Percentiles rank a stretch among this genome's conserved stretches.
Conservation (phyloP, 257 asterid species). For the Nicotiana knightiana region DNA sequence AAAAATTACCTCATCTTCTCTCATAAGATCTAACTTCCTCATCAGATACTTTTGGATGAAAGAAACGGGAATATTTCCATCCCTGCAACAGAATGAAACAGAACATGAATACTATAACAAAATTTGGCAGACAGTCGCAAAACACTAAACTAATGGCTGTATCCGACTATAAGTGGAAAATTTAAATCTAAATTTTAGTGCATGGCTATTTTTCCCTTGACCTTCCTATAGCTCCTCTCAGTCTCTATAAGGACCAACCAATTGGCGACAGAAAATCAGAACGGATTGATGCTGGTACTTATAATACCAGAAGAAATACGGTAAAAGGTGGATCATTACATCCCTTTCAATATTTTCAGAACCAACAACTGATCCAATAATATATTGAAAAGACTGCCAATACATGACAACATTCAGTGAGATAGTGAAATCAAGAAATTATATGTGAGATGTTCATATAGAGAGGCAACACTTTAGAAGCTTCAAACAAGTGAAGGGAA, state of each 20-base stretch:
- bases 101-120: not conserved
- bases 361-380: not conserved
- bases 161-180: not conserved
- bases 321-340: not conserved
- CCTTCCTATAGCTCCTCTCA: not conserved
- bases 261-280: not conserved
- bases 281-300: not conserved
- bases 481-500: not conserved
- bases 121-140: not conserved
- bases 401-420: not conserved
- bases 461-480: not conserved
- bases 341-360: not conserved
- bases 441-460: not conserved
- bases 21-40: conserved; percentile 55
- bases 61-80: conserved; percentile 65
- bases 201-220: not conserved
- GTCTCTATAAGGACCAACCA: conserved; percentile 4
- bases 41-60: conserved; percentile 48
- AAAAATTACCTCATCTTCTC: conserved; percentile 71
- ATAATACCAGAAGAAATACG: not conserved
- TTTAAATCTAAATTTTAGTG: not conserved
- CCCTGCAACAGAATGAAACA: conserved; percentile 41
- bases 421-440: not conserved
- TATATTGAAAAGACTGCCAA: not conserved
- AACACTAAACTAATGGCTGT: not conserved